These are phyloP conservation scores for Oenanthe sinensis DNA, from an alignment of 129 eudicot species.

Conservation along the genomic window DNA sequence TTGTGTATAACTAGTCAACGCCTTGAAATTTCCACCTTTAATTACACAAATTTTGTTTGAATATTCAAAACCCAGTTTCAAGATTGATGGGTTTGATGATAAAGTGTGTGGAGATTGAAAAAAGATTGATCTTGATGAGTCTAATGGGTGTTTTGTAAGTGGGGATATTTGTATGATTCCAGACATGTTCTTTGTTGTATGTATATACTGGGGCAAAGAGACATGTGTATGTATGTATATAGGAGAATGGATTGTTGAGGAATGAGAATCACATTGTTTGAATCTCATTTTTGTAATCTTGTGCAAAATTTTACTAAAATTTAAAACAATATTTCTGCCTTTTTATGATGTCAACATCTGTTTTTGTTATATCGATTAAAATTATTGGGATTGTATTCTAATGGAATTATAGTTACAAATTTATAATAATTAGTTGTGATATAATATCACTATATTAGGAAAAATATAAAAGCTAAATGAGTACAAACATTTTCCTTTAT, in stretches of 20 bases:
- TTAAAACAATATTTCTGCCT: too few relatives aligned
- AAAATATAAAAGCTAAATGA: too few relatives aligned
- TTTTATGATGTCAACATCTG: too few relatives aligned
- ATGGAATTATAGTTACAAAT: too few relatives aligned
- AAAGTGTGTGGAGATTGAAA: neutral
- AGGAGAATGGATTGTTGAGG: neutral
- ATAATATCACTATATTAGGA: too few relatives aligned
- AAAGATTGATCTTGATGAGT: constrained; percentile 1
- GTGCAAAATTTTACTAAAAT: too few relatives aligned
- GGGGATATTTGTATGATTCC: neutral
- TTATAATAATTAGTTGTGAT: too few relatives aligned
- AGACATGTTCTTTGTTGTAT: constrained; percentile 6
- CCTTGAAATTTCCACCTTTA: constrained; percentile 4
- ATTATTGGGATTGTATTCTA: too few relatives aligned
- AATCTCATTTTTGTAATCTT: neutral
- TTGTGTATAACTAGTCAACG: constrained; percentile 16
- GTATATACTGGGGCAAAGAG: neutral
- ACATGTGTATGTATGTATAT: neutral
- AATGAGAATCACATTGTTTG: neutral
- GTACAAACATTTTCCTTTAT: too few relatives aligned
- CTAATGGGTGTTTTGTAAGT: neutral
- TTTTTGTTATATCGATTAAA: too few relatives aligned
- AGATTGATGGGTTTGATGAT: constrained; percentile 5
- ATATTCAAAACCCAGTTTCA: neutral
- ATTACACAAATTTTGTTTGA: constrained; percentile 3